Conservation (phyloP, 2,329 filamentous ascomycete genomes). For the Apiospora rasikravindrae region DNA sequence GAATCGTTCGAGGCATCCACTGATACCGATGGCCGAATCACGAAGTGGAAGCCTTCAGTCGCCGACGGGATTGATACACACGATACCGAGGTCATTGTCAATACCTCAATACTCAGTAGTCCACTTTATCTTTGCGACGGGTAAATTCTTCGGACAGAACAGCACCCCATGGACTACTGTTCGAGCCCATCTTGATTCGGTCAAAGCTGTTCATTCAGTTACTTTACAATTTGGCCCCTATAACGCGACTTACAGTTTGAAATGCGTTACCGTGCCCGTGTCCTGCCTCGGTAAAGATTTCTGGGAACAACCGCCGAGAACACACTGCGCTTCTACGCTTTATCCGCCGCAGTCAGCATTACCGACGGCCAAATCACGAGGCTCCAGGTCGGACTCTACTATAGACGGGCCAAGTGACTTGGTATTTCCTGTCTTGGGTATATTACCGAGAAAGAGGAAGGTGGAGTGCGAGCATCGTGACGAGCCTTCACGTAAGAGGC, state of each 20-base stretch:
- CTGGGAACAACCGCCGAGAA: neutral
- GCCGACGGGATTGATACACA: neutral
- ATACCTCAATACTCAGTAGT: neutral
- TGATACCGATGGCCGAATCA: constrained; percentile 2
- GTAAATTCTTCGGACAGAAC: neutral
- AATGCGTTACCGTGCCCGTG: neutral
- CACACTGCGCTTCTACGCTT: neutral
- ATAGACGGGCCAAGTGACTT: neutral
- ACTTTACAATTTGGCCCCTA: neutral
- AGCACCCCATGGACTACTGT: neutral
- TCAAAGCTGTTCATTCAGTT: neutral
- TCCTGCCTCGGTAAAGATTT: neutral
- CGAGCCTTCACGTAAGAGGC: neutral
- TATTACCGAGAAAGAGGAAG: neutral
- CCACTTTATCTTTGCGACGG: neutral
- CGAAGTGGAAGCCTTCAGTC: neutral
- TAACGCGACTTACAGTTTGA: neutral
- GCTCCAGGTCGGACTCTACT: neutral
- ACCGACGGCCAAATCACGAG: neutral
- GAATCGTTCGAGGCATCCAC: neutral
- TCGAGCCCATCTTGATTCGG: neutral
- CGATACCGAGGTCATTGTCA: too few species aligned
- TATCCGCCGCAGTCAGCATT: neutral
- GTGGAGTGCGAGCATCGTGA: neutral
- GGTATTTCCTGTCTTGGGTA: neutral